A percentile compares a stretch with the other conserved stretches of the same genome.
Evolutionary conservation across 495 filamentous ascomycete genomes (phyloP).

Genomic region (Elasticomyces elasticus): DNA sequence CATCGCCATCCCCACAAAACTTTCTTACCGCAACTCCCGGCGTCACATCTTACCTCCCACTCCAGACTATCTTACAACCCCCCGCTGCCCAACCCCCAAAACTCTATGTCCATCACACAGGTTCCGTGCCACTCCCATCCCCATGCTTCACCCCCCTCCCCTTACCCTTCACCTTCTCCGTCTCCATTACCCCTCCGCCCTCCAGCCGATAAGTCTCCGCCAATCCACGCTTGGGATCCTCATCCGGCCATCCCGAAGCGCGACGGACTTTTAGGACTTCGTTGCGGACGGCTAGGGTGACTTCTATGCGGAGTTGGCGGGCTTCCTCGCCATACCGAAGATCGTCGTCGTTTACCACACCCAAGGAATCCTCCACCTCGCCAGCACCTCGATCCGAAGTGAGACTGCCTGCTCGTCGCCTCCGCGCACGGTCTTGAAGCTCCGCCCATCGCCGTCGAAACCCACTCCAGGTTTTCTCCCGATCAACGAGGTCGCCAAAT

Average conservation of each 20-base stretch:
- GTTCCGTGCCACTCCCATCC: slow-evolving; percentile 53
- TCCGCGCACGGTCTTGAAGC: slow-evolving; percentile 34
- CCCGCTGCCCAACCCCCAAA: too few species aligned
- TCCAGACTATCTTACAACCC: too few species aligned
- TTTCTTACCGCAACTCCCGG: too few species aligned
- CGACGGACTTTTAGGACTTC: slow-evolving; percentile 69
- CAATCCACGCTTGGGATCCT: slow-evolving; percentile 58
- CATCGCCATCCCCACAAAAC: too few species aligned
- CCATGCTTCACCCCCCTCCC: too few species aligned
- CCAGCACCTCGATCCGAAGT: slow-evolving; percentile 26
- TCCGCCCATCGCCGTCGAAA: slow-evolving; percentile 57
- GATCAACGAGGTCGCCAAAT: slow-evolving; percentile 58
- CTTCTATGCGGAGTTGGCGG: slow-evolving; percentile 67
- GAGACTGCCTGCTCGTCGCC: slow-evolving; percentile 10
- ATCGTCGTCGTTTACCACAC: slow-evolving; percentile 57
- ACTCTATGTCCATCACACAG: too few species aligned
- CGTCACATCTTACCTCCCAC: too few species aligned
- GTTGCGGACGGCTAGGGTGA: slow-evolving; percentile 62
- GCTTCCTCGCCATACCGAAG: slow-evolving; percentile 65
- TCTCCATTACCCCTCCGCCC: slow-evolving; percentile 38
- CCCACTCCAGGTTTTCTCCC: slow-evolving; percentile 54
- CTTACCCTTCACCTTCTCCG: slow-evolving; percentile 39
- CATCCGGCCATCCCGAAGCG: slow-evolving; percentile 61
- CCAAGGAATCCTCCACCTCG: slow-evolving; percentile 40
- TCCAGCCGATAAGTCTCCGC: slow-evolving; percentile 55